Evolutionary conservation across 2,329 filamentous ascomycete genomes (phyloP).

Genomic region (Stylonectria norvegica): DNA sequence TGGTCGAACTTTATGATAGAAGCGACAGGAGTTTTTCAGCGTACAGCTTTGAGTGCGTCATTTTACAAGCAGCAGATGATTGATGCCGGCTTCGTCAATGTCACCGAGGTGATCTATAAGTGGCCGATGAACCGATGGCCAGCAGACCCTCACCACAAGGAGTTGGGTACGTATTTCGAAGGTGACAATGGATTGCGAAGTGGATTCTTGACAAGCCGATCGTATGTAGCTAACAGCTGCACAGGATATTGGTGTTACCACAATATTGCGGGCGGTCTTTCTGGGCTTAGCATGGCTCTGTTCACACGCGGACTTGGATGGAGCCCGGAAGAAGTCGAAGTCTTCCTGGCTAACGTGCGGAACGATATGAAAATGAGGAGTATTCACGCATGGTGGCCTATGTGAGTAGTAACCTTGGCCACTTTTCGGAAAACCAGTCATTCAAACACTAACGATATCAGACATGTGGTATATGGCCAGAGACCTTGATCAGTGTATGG

Average conservation of each 20-base stretch:
- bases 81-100: constrained; percentile 52
- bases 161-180: constrained; percentile 38
- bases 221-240: constrained; percentile 40
- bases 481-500: no score
- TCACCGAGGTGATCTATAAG: constrained; percentile 45
- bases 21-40: constrained; percentile 28
- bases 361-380: constrained; percentile 32
- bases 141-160: constrained; percentile 48
- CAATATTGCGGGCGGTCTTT: constrained; percentile 33
- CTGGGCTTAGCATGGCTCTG: constrained; percentile 36
- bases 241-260: constrained; percentile 38
- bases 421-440: accelerated
- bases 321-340: constrained; percentile 30
- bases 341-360: constrained; percentile 33
- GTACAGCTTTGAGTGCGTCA: constrained; percentile 29
- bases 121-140: constrained; percentile 53
- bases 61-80: constrained; percentile 38
- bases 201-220: no score
- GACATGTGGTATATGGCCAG: no score
- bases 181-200: no score
- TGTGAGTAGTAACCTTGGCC: constrained; percentile 26
- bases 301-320: constrained; percentile 38
- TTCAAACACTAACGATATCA: not conserved
- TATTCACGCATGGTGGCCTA: constrained; percentile 38
- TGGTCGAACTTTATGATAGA: constrained; percentile 31